Evolutionary conservation across 2,329 filamentous ascomycete genomes (phyloP).

Genomic region (Setomelanomma holmii): DNA sequence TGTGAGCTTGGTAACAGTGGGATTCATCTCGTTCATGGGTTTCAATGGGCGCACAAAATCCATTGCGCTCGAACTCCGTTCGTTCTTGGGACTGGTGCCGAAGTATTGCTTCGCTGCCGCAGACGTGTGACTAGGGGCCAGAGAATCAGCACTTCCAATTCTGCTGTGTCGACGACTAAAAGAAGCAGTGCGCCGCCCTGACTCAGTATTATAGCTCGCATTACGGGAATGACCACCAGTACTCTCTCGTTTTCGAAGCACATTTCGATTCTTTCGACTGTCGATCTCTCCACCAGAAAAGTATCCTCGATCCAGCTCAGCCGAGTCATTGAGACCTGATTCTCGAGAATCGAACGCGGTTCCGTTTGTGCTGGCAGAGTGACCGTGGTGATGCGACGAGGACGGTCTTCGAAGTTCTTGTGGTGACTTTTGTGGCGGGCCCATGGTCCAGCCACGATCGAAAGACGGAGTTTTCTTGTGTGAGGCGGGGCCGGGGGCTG

Average conservation of each 20-base stretch:
- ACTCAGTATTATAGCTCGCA: slow-evolving; percentile 72
- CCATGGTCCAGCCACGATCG: slow-evolving; percentile 66
- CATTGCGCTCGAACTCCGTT: slow-evolving; percentile 58
- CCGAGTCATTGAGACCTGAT: slow-evolving; percentile 38
- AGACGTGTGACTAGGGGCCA: slow-evolving; percentile 63
- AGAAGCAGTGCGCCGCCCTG: slow-evolving; percentile 62
- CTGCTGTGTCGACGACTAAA: slow-evolving; percentile 74
- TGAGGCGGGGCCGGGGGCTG: slow-evolving; percentile 30
- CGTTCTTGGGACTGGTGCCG: slow-evolving; percentile 51
- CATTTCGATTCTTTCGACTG: slow-evolving; percentile 71
- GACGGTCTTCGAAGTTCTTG: slow-evolving; percentile 40
- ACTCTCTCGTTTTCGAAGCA: slow-evolving; percentile 76
- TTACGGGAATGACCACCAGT: slow-evolving; percentile 67
- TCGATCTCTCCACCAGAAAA: slow-evolving; percentile 91
- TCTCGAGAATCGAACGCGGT: slow-evolving; percentile 35
- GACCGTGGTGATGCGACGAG: slow-evolving; percentile 42
- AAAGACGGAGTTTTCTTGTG: slow-evolving; percentile 66
- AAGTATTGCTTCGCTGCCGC: slow-evolving; percentile 74
- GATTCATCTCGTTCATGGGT: slow-evolving; percentile 53
- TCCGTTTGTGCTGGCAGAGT: slow-evolving; percentile 39
- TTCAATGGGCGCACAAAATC: slow-evolving; percentile 50
- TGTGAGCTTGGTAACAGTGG: slow-evolving; percentile 65
- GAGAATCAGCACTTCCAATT: slow-evolving; percentile 80
- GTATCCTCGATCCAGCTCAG: slow-evolving; percentile 84
- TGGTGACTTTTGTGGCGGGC: slow-evolving; percentile 42